A percentile compares a stretch with the other conserved stretches of the same genome.
These are phyloP conservation scores for Kuraishia cidri DNA, from an alignment of 805 yeast genomes.

Conservation along the genomic window DNA sequence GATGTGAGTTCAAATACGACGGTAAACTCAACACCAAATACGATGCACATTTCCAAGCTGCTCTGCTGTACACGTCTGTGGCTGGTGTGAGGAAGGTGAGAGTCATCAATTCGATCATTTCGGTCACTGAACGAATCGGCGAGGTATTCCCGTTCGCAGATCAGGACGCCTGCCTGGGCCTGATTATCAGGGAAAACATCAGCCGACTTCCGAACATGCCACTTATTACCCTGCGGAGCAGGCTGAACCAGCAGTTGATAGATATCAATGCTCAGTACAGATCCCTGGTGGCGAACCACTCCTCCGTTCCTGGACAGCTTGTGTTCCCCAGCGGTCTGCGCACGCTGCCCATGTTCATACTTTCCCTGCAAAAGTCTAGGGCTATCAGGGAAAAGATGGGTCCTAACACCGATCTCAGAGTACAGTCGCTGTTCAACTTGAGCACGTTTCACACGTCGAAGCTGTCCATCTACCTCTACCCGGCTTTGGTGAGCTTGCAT, in stretches of 20 bases:
- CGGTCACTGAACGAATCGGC: conserved; percentile 64
- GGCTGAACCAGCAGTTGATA: conserved; percentile 28
- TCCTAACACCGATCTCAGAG: conserved; percentile 53
- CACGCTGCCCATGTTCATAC: conserved; percentile 56
- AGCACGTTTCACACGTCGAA: conserved; percentile 44
- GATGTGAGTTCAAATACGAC: conserved; percentile 70
- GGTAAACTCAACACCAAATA: conserved; percentile 58
- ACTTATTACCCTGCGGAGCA: conserved; percentile 20
- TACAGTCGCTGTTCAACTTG: conserved; percentile 43
- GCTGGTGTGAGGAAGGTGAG: conserved; percentile 78
- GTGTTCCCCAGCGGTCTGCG: conserved; percentile 76
- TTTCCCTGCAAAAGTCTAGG: conserved; percentile 61
- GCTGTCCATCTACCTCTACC: conserved; percentile 64
- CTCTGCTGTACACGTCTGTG: conserved; percentile 72
- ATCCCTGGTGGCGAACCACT: conserved; percentile 28
- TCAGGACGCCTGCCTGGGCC: conserved; percentile 52
- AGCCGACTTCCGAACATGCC: conserved; percentile 29
- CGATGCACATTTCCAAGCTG: conserved; percentile 89
- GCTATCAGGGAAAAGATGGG: conserved; percentile 45
- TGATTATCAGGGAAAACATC: conserved; percentile 41
- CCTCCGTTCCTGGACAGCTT: conserved; percentile 49
- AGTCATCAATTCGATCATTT: conserved; percentile 75
- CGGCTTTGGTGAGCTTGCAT: conserved; percentile 71
- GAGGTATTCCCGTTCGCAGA: conserved; percentile 77
- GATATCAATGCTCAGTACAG: conserved; percentile 56